phyloP scores from a whole-genome alignment of 345 rosid species.

The Acer campestre region DNA sequence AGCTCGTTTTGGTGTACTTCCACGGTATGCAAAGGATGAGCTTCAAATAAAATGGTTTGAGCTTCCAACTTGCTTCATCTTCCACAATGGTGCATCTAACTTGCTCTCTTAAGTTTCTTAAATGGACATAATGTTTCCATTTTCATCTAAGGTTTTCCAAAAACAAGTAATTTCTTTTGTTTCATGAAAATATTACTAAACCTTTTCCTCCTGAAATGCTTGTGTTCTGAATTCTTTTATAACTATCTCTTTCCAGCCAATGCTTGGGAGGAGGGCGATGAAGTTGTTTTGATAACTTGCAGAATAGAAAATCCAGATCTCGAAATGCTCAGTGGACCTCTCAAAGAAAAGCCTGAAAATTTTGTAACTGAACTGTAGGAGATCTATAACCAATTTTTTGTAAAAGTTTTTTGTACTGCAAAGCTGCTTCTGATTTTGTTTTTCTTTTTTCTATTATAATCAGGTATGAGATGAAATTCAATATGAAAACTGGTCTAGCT shows the following conservation, averaged over 20 bases:
- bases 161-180: neutral
- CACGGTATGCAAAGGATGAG: slow-evolving; percentile 89
- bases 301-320: slow-evolving; percentile 79
- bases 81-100: slow-evolving; percentile 72
- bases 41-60: slow-evolving; percentile 89
- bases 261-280: slow-evolving; percentile 99
- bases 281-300: slow-evolving; percentile 85
- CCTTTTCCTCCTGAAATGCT: neutral
- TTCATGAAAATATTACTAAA: neutral
- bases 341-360: slow-evolving; percentile 74
- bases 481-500: slow-evolving; percentile 83
- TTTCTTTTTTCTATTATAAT: slow-evolving; percentile 20
- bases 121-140: neutral
- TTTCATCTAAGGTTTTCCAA: neutral
- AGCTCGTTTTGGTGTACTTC: slow-evolving; percentile 92
- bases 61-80: slow-evolving; percentile 96
- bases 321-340: slow-evolving; percentile 71
- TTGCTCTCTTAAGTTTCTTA: slow-evolving; percentile 3
- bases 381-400: slow-evolving; percentile 6
- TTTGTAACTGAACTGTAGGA: slow-evolving; percentile 73
- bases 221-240: slow-evolving; percentile 26
- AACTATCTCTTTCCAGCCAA: slow-evolving; percentile 53
- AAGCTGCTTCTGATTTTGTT: slow-evolving; percentile 24
- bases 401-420: neutral
- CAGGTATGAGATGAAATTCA: slow-evolving; percentile 97